A percentile compares a stretch with the other conserved stretches of the same genome.
Evolutionary conservation across 345 rosid species (phyloP).

Genomic region (Trapa bicornis): DNA sequence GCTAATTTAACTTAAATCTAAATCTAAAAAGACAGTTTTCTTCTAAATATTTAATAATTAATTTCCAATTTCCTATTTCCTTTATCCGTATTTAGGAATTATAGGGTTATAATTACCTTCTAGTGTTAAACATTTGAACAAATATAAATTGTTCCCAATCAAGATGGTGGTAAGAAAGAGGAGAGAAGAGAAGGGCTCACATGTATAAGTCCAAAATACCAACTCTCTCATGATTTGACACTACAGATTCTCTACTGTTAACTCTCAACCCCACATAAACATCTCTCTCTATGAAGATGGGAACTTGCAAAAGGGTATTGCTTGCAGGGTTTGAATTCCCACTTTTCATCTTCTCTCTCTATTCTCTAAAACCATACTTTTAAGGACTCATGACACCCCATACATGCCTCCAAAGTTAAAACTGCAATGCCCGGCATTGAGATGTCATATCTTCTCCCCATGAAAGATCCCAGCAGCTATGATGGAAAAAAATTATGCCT

Average conservation of each 20-base stretch:
- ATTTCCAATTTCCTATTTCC: no score
- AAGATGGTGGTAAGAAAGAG: not conserved
- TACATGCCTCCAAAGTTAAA: not conserved
- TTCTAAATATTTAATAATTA: no score
- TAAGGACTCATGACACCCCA: not conserved
- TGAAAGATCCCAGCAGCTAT: no score
- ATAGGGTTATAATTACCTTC: not conserved
- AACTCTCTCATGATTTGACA: conserved; percentile 72
- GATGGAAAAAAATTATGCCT: no score
- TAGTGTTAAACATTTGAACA: not conserved
- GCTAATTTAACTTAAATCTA: no score
- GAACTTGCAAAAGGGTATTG: not conserved
- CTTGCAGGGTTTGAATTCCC: not conserved
- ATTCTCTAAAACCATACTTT: not conserved
- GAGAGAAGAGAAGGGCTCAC: conserved; percentile 4
- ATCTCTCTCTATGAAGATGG: conserved; percentile 1
- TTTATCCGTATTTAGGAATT: no score
- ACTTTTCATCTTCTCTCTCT: not conserved
- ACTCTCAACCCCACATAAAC: conserved; percentile 17
- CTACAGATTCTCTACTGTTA: conserved; percentile 63
- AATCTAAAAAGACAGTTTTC: no score
- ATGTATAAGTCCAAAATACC: conserved; percentile 40
- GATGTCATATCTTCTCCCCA: no score
- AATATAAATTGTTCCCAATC: no score
- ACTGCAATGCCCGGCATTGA: not conserved